Conservation (phyloP, 2,329 filamentous ascomycete genomes). For the Thielaviopsis populi region DNA sequence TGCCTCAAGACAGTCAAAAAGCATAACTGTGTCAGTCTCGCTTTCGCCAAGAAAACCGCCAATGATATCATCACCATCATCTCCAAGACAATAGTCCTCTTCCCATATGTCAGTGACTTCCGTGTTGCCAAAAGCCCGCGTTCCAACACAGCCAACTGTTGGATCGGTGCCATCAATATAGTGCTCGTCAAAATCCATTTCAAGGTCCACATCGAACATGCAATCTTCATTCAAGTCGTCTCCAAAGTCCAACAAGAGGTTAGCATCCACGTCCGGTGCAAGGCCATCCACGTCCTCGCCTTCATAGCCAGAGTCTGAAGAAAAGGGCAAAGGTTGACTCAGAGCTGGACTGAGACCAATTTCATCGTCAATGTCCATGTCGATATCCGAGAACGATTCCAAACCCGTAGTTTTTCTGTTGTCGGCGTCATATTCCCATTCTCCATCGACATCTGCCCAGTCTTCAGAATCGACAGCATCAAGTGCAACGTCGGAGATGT, state of each 20-base stretch:
- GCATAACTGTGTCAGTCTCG: not conserved
- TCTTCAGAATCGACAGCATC: slow-evolving; percentile 2
- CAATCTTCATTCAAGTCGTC: not conserved
- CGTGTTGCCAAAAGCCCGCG: not conserved
- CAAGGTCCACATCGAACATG: slow-evolving; percentile 5
- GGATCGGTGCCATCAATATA: not conserved
- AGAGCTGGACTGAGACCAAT: not conserved
- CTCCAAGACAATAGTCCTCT: not conserved
- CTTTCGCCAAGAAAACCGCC: not conserved
- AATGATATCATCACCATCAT: slow-evolving; percentile 4
- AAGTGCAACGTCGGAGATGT: not conserved
- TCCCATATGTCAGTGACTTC: not conserved
- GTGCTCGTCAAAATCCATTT: slow-evolving; percentile 1
- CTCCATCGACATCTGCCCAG: slow-evolving; percentile 10
- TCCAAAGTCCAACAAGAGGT: slow-evolving; percentile 1
- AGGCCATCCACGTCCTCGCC: not conserved
- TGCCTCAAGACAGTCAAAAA: not conserved
- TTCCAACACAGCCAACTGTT: not conserved
- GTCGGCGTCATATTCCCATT: not conserved
- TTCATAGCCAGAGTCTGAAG: slow-evolving; percentile 4
- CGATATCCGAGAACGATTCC: slow-evolving; percentile 12
- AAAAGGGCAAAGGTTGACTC: not conserved
- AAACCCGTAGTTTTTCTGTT: not conserved
- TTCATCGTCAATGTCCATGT: slow-evolving; percentile 10
- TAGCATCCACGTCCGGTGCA: slow-evolving; percentile 3